These are phyloP conservation scores for Beauveria sp. DNA, from an alignment of 2,329 filamentous ascomycete species.

Conservation along the genomic window DNA sequence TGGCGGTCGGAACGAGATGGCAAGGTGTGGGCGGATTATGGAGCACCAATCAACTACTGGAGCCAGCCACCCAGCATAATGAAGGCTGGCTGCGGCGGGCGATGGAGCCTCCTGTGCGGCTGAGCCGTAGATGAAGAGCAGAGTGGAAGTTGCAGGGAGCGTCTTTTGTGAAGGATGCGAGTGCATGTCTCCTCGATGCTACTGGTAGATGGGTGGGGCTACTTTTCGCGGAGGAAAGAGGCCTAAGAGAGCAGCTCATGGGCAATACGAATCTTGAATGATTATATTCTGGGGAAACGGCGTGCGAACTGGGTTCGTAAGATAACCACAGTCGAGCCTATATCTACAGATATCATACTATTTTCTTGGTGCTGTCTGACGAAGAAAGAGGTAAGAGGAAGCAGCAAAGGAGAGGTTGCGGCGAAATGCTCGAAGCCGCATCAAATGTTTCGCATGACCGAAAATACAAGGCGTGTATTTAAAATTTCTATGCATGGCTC, in stretches of 20 bases:
- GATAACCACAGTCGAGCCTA: not conserved
- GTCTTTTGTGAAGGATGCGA: not conserved
- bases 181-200: not conserved
- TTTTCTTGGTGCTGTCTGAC: not conserved
- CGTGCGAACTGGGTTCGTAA: not conserved
- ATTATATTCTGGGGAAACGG: not conserved
- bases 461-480: too few relatives aligned
- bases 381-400: not conserved
- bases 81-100: not conserved
- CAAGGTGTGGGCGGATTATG: not conserved
- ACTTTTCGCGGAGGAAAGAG: not conserved
- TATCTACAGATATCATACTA: not conserved
- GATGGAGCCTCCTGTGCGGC: conserved; percentile 2
- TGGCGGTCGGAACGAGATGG: not conserved
- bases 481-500: too few relatives aligned
- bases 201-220: not conserved
- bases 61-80: not conserved
- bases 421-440: not conserved
- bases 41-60: not conserved
- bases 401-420: not conserved
- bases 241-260: not conserved
- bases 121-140: not conserved
- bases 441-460: not conserved
- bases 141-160: not conserved
- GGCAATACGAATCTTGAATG: too few relatives aligned